These are phyloP conservation scores for Ogataea parapolymorpha DNA, from an alignment of 805 yeast species.

Conservation along the genomic window DNA sequence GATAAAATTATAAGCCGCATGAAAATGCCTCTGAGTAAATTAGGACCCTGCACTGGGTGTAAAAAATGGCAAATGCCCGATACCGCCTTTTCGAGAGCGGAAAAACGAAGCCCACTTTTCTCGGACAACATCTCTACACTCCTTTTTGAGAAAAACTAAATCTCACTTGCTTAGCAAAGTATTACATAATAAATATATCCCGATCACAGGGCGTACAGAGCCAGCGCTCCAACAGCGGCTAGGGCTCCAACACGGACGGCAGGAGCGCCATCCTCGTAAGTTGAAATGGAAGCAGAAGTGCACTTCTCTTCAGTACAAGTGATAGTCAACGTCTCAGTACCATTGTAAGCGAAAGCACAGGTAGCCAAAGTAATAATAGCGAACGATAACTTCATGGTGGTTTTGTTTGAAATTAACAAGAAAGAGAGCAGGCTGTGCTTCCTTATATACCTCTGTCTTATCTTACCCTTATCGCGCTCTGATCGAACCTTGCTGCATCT, in stretches of 20 bases:
- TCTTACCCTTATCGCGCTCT: not conserved
- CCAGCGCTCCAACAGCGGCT: conserved; percentile 29
- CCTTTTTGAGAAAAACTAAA: no score
- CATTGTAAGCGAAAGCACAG: conserved; percentile 16
- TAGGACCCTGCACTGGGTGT: not conserved
- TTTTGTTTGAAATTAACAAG: not conserved
- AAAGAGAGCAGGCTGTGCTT: not conserved
- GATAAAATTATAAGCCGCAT: not conserved
- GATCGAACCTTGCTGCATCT: not conserved
- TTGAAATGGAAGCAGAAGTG: conserved; percentile 19
- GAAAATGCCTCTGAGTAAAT: not conserved
- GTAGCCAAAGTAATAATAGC: conserved; percentile 16
- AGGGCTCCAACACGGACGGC: conserved; percentile 26
- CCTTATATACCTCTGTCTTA: conserved; percentile 1
- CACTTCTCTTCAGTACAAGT: conserved; percentile 17
- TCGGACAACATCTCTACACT: not conserved
- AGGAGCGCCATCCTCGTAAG: conserved; percentile 21
- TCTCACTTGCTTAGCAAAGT: not conserved
- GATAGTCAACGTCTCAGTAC: conserved; percentile 18
- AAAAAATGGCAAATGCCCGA: not conserved
- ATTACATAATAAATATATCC: not conserved
- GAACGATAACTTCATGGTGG: conserved; percentile 15
- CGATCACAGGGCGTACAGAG: conserved; percentile 23
- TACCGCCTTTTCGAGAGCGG: not conserved
- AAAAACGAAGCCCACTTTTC: not conserved